phyloP scores from a whole-genome alignment of 768 basidiomycete genomes.

The Suillus sp. region DNA sequence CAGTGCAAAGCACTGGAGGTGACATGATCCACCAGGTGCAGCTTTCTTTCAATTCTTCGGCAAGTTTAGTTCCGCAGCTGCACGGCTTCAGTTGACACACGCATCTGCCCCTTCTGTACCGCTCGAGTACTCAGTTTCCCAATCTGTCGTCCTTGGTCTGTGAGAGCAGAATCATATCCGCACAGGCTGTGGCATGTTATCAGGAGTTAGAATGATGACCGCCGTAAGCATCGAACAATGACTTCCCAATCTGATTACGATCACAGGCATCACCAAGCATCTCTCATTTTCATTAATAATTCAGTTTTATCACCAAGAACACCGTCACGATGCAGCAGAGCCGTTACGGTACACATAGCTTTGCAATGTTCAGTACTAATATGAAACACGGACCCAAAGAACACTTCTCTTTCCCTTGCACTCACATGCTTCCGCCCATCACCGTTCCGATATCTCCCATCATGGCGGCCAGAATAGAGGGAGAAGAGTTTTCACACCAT shows the following conservation, averaged over 20 bases:
- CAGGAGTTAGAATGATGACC: conserved; percentile 15
- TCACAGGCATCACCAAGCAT: conserved; percentile 8
- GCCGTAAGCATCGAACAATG: conserved; percentile 21
- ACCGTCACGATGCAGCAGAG: conserved; percentile 9
- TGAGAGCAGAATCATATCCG: conserved; percentile 14
- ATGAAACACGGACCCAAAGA: conserved; percentile 9
- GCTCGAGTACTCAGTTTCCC: conserved; percentile 2
- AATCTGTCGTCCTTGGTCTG: conserved; percentile 2
- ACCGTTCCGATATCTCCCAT: conserved; percentile 10
- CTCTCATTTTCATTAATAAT: conserved; percentile 21
- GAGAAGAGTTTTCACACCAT: conserved; percentile 8
- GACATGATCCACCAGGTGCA: background rate
- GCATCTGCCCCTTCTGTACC: background rate
- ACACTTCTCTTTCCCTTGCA: conserved; percentile 1
- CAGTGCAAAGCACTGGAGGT: background rate
- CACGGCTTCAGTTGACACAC: conserved; percentile 8
- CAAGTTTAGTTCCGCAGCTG: conserved; percentile 3
- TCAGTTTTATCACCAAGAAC: conserved; percentile 17
- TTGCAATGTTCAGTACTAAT: background rate
- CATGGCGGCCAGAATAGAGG: conserved; percentile 7
- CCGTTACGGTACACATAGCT: conserved; percentile 8
- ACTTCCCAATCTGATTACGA: conserved; percentile 11
- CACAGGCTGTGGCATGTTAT: conserved; percentile 9
- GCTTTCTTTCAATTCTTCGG: conserved; percentile 1
- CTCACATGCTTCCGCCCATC: conserved; percentile 8